Conservation (phyloP, 805 yeast species). For the Saccharomyces kudriavzevii region DNA sequence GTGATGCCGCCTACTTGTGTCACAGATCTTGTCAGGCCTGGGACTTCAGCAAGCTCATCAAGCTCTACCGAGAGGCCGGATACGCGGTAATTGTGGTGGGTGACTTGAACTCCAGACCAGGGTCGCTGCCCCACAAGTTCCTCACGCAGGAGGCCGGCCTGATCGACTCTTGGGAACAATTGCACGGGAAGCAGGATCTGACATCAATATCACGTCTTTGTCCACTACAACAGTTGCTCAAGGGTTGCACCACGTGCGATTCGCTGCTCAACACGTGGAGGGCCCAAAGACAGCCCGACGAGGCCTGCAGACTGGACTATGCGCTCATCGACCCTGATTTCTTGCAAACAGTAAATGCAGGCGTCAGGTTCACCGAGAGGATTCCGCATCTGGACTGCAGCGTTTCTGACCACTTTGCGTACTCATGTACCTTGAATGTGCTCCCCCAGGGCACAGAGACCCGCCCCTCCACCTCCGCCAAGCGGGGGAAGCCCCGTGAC, state of each 20-base stretch:
- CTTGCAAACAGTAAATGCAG: slow-evolving; percentile 50
- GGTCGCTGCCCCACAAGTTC: slow-evolving; percentile 69
- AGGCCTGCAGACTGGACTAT: slow-evolving; percentile 86
- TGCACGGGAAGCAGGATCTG: slow-evolving; percentile 43
- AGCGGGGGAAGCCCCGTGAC: not conserved
- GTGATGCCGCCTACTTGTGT: slow-evolving; percentile 84
- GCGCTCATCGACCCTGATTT: slow-evolving; percentile 61
- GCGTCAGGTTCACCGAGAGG: slow-evolving; percentile 65
- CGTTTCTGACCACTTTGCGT: slow-evolving; percentile 90
- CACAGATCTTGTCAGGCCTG: slow-evolving; percentile 95
- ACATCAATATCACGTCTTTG: slow-evolving; percentile 38
- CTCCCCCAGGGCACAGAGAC: slow-evolving; percentile 10
- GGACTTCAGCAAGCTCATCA: slow-evolving; percentile 72
- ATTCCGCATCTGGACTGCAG: slow-evolving; percentile 58
- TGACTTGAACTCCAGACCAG: slow-evolving; percentile 85
- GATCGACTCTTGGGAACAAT: slow-evolving; percentile 73
- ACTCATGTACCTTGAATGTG: slow-evolving; percentile 38
- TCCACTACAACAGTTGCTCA: slow-evolving; percentile 53
- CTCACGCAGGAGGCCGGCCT: slow-evolving; percentile 62
- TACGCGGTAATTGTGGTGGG: slow-evolving; percentile 86
- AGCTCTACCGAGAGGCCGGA: slow-evolving; percentile 58
- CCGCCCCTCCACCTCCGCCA: slow-evolving; percentile 1
- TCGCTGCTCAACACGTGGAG: slow-evolving; percentile 86
- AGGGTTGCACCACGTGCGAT: slow-evolving; percentile 87
- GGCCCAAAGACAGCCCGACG: slow-evolving; percentile 38